Evolutionary conservation across 352 stramenopile species (phyloP), one percentile per base, ranked within the genome.

Genomic region (Globisporangium nagaii): DNA sequence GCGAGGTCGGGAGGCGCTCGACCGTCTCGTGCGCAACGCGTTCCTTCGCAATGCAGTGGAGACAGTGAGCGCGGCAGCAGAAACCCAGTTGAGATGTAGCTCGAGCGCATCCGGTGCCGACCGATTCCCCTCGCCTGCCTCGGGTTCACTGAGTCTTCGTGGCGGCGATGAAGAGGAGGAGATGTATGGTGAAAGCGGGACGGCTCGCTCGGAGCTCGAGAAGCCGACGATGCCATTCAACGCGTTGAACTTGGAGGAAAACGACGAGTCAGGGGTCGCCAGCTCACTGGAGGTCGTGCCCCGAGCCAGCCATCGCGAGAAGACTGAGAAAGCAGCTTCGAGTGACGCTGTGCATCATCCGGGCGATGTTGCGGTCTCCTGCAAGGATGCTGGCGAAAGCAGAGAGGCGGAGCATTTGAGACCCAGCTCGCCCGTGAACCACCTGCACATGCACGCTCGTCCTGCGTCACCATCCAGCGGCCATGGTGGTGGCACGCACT

Each of bases 1-100:
- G 0, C 68, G 73, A 39, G 75, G 72, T 8, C 70, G 75, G 27
- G 75, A 86, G 58, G 68, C 75, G 10, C 62, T 86, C 31, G 75
- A 84, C 56, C 72, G 75, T 1, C 56, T 86, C 24, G 68, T 85
- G 13, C 63, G 72, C 2, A 75, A 68, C 51, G 71, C 75, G 15
- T 81, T 85, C 11, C 60, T 72, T 13, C 67, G 56, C 11, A 72
- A 59, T 27, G 54, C 60, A 15, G 36, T 48, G 28, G 34, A 54
- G 6, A 43, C 37, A 2, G 27, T 41, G 27, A 63, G 17, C 22
- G 22, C 12, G 2, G 22, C 39, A n/a, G n/a, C n/a, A 2, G 51
- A 43, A 15, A 13, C 32, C 1, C 43, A 47, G 15, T 25, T 20
- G 15, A 15, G n/a, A n/a, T n/a, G n/a, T n/a, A n/a, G n/a, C n/a